Evolutionary conservation across 306 rosid species (phyloP), one percentile per base, ranked within the genome.

Genomic region (Malus fusca): DNA sequence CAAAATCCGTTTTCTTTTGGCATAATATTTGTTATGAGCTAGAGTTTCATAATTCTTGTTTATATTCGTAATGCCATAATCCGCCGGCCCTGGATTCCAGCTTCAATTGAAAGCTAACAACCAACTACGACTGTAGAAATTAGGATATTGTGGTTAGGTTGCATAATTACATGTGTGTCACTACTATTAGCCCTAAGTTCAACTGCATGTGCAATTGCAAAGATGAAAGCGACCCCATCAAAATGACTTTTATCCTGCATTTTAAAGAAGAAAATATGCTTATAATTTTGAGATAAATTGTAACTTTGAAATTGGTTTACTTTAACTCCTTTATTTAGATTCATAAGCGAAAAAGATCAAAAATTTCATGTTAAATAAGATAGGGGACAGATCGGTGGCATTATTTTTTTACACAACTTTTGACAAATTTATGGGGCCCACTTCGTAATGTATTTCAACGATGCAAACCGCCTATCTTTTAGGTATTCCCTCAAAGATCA

Each of bases 51-150:
- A 22, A 46, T 58, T 58, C 66, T 76, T 51, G 76, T 80, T 80
- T 23, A 53, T 69, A 60, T 61, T 68, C 48, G 77, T 58, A 66
- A 46, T 43, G 12, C 17, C 66, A 61, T 48, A 78, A 75, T 77
- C 75, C 14, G 80, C 82, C 76, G 51, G 75, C 81, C 31, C 21
- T 63, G 84, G 85, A 72, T 74, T 79, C 88, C 82, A 79, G 56
- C 80, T 72, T 83, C 30, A 72, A 21, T 40, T 83, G 92, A 87
- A 84, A 87, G 85, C 82, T 75, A 74, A 75, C 35, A 63, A 71
- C 83, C 83, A 85, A 85, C 87, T 60, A 87, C 75, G 76, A 64
- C 63, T 63, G 74, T 79, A 64, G 74, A 71, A 75, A 77, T 61
- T 53, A 75, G 53, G 5, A 30, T 69, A 15, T 52, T 52, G 56